Evolutionary conservation across 176 grass and related monocot species (phyloP).

Genomic region (Oryza brachyantha): DNA sequence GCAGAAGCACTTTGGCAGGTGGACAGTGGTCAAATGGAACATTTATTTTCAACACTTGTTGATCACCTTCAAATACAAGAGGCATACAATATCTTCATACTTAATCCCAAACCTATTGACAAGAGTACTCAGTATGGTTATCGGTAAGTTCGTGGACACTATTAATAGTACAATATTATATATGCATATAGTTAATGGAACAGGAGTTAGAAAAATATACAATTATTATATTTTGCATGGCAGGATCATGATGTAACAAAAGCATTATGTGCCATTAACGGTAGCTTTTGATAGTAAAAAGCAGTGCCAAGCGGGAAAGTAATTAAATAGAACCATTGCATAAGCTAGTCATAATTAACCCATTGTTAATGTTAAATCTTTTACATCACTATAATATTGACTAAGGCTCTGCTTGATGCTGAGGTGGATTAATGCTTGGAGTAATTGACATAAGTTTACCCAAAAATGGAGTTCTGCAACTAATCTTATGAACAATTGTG

Average conservation of each 20-base stretch:
- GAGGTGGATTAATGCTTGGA: not conserved
- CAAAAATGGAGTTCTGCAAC: not conserved
- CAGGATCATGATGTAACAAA: not conserved
- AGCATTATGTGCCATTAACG: not conserved
- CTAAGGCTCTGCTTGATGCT: not conserved
- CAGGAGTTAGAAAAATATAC: not conserved
- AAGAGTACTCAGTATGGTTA: conserved; percentile 75
- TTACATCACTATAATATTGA: not conserved
- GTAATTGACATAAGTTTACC: not conserved
- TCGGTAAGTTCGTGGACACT: conserved; percentile 49
- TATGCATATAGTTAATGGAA: not conserved
- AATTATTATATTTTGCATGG: conserved; percentile 1
- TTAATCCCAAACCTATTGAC: conserved; percentile 70
- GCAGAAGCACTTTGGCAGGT: conserved; percentile 62
- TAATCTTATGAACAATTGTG: not conserved
- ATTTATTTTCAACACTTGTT: conserved; percentile 75
- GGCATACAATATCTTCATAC: conserved; percentile 92
- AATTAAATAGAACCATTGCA: not conserved
- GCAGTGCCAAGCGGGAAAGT: not conserved
- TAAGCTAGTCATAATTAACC: not conserved
- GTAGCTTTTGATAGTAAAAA: conserved; percentile 1
- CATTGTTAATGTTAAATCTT: not conserved
- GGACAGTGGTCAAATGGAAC: conserved; percentile 82
- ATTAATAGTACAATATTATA: conserved; percentile 6
- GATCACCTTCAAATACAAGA: conserved; percentile 90